Evolutionary conservation across 2,329 filamentous ascomycete genomes (phyloP).

Genomic region (Clarireedia hainanense): DNA sequence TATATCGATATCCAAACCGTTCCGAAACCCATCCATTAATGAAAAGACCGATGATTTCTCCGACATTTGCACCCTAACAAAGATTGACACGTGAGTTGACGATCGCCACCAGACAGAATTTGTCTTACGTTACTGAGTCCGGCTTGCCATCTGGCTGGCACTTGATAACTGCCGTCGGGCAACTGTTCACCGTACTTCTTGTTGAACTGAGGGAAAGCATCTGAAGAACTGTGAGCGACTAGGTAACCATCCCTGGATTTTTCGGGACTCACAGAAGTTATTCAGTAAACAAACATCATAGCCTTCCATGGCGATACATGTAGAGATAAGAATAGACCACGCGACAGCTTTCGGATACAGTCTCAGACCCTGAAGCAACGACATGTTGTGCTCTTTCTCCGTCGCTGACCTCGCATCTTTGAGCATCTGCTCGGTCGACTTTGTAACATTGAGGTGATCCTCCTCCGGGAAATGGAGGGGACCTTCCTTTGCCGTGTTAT

Average conservation of each 20-base stretch:
- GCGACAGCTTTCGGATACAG: slow-evolving; percentile 22
- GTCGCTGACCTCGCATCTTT: slow-evolving; percentile 6
- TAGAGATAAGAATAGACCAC: slow-evolving; percentile 33
- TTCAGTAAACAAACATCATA: slow-evolving; percentile 32
- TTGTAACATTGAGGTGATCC: slow-evolving; percentile 1
- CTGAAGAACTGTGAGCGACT: slow-evolving; percentile 27
- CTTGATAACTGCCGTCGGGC: slow-evolving; percentile 12
- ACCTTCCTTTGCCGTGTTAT: neutral
- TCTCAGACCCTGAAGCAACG: slow-evolving; percentile 16
- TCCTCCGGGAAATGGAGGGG: slow-evolving; percentile 4
- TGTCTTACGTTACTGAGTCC: slow-evolving; percentile 22
- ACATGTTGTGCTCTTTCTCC: slow-evolving; percentile 11
- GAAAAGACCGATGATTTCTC: slow-evolving; percentile 38
- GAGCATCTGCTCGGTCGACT: slow-evolving; percentile 8
- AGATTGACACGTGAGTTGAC: slow-evolving; percentile 1
- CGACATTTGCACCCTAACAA: slow-evolving; percentile 20
- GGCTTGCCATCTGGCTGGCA: slow-evolving; percentile 28
- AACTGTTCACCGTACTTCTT: slow-evolving; percentile 27
- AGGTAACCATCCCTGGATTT: neutral
- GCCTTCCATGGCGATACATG: slow-evolving; percentile 36
- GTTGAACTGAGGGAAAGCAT: slow-evolving; percentile 26
- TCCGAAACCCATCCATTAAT: slow-evolving; percentile 41
- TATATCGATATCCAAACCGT: slow-evolving; percentile 34
- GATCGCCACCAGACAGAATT: neutral
- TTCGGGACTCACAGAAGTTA: slow-evolving; percentile 28